Conservation (phyloP, 2,329 filamentous ascomycete genomes). For the Sporothrix luriei region DNA sequence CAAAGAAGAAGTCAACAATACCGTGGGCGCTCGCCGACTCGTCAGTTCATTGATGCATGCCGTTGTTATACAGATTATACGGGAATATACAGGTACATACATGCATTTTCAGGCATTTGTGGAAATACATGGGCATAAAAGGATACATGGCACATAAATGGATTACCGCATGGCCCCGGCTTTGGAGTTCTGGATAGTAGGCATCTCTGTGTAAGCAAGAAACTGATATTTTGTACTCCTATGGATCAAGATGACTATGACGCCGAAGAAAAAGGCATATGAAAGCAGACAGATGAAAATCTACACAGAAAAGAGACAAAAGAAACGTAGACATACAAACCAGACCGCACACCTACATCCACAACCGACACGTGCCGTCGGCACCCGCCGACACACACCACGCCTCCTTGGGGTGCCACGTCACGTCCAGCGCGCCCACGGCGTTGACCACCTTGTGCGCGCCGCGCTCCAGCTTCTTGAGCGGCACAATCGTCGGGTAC, state of each 20-base stretch:
- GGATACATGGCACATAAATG: background rate
- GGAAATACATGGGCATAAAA: background rate
- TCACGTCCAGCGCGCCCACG: slow-evolving; percentile 87
- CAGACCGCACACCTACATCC: slow-evolving; percentile 59
- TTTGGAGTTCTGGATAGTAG: background rate
- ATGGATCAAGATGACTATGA: slow-evolving; percentile 22
- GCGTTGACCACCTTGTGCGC: slow-evolving; percentile 79
- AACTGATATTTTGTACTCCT: slow-evolving; percentile 22
- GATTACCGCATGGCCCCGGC: too few relatives aligned
- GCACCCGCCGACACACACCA: slow-evolving; percentile 95
- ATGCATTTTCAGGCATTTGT: too few relatives aligned
- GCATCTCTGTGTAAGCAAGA: background rate
- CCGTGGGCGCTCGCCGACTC: slow-evolving; percentile 14
- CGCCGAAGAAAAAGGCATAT: slow-evolving; percentile 21
- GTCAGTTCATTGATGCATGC: background rate
- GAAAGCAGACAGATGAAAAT: background rate
- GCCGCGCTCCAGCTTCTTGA: slow-evolving; percentile 82
- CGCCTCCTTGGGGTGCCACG: slow-evolving; percentile 93
- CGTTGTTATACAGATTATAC: too few relatives aligned
- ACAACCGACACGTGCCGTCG: slow-evolving; percentile 88
- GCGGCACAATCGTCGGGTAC: slow-evolving; percentile 91
- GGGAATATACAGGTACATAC: too few relatives aligned
- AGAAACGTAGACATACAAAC: background rate
- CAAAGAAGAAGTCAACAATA: slow-evolving; percentile 18
- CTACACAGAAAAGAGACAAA: slow-evolving; percentile 1